Base-by-base conservation (phyloP, 2,329 filamentous ascomycete species). In the Aspergillus unguis region DNA sequence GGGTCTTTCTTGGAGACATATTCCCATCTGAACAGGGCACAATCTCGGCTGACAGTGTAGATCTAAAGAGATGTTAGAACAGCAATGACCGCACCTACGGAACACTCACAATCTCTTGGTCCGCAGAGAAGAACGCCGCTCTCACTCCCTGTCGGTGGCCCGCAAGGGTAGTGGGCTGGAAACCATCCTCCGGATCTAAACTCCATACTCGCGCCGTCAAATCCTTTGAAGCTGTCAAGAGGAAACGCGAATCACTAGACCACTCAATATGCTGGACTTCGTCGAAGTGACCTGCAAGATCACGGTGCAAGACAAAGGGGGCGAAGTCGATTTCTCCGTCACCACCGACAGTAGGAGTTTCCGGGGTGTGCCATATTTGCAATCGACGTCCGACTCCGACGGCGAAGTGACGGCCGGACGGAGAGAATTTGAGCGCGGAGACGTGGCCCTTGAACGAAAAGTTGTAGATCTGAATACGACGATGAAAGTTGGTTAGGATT, bases 131-230 rank as follows among this genome's bases (percentile, higher is more conserved):
- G 85, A 91, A 99, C n/a, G 92, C 92, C n/a, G 87, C 90, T 50
- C 95, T 81, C 3, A 99, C 88, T 11, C 83, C 86, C 71, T 96
- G 91, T 68, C 91, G 86, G 73, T 99, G 95, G 1, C 94, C 94
- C 3, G 90, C 87, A 56, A 99, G 76, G 11, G 92, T 90, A 1
- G 94, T 99, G 0, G 92, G 91, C 45, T 85, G 84, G 71, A 97
- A 97, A 1, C 87, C 89, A 55, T 92, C 88, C 65, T 96, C 90
- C 1, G 85, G 81, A 61, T 95, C 82, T 60, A 96, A 76, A 69
- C 92, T 97, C 92, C 92, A 99, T 84, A 99, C 89, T 67, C 92
- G 84, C 36, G 90, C 87, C 0, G 92, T 97, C 71, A 97, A 74
- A 66, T 99, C 94, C 69, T 91, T 96, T 17, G 91, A 92, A 3